These are phyloP conservation scores for Larix kaempferi DNA, from an alignment of 75 land plant species.

Conservation along the genomic window DNA sequence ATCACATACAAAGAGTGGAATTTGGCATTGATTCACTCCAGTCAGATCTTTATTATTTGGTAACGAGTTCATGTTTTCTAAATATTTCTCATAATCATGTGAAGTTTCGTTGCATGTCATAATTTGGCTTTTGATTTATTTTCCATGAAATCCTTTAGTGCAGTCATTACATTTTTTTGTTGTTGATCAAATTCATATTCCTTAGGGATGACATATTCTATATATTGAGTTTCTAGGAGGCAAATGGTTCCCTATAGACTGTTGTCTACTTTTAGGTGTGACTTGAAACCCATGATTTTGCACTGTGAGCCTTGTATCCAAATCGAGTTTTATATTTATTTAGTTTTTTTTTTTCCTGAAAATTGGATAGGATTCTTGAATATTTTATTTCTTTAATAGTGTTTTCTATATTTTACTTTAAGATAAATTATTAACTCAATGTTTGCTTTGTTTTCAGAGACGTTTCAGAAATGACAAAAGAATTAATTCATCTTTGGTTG, in stretches of 20 bases:
- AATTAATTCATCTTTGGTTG: conserved; percentile 37
- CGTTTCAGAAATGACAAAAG: conserved; percentile 36
- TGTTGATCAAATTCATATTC: background rate
- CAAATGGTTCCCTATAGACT: too few species aligned
- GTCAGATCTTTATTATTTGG: too few species aligned
- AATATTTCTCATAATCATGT: too few species aligned
- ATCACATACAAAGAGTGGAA: too few species aligned
- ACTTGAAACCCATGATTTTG: too few species aligned
- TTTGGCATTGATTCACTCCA: too few species aligned
- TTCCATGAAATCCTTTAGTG: background rate
- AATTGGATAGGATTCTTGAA: background rate
- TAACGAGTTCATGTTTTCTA: too few species aligned
- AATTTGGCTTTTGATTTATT: background rate
- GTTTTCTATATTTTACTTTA: background rate
- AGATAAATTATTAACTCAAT: background rate
- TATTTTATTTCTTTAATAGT: background rate
- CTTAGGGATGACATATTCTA: too few species aligned
- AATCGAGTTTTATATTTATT: background rate
- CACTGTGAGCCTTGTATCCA: too few species aligned
- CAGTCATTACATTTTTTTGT: background rate
- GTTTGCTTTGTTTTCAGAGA: conserved; percentile 25
- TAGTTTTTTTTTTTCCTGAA: background rate
- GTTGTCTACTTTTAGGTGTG: too few species aligned
- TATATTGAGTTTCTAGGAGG: too few species aligned
- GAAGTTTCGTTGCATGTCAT: background rate